Evolutionary conservation across 257 asterid genomes (phyloP), one percentile per base, ranked within the genome.

Genomic region (Solanum etuberosum): DNA sequence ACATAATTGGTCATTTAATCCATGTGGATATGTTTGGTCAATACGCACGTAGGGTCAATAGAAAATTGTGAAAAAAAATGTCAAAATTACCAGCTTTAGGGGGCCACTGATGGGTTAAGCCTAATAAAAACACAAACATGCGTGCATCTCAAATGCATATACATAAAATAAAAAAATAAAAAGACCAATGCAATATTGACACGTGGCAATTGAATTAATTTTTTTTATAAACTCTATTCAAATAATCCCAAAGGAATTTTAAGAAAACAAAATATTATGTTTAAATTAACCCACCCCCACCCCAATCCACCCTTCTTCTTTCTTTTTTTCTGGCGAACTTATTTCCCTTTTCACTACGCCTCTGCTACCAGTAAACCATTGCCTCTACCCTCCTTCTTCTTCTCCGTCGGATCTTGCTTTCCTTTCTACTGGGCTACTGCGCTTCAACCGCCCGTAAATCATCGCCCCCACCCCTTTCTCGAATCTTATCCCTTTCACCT

Each of bases 331-430:
- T 7, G 3, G 5, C 6, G 7, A 4, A 23, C 70, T 2, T n/a
- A 25, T 9, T n/a, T 61, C 2, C 7, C 1, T 4, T n/a, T n/a
- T n/a, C 7, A n/a, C 4, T 2, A 16, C 0, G 2, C 9, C 65
- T 57, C 13, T 7, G 13, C 27, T 18, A n/a, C 1, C 70, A n/a
- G 4, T 61, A 4, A 61, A 61, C 16, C 67, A 61, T 61, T n/a
- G 29, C 16, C 65, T 57, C 65, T 7, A 8, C 11, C 12, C 27
- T 20, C 5, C 25, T 57, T 5, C 23, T 48, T 54, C 11, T 57
- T 21, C 27, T 57, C 65, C 5, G 65, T 57, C 27, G 5, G 2
- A 57, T 21, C 65, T 57, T 57, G 4, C 25, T 57, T 57, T 21
- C 27, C 25, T 20, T 57, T 57, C 2, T 7, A 57, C 65, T 7